Conservation (phyloP, 257 asterid species). For the Craterostigma plantagineum region DNA sequence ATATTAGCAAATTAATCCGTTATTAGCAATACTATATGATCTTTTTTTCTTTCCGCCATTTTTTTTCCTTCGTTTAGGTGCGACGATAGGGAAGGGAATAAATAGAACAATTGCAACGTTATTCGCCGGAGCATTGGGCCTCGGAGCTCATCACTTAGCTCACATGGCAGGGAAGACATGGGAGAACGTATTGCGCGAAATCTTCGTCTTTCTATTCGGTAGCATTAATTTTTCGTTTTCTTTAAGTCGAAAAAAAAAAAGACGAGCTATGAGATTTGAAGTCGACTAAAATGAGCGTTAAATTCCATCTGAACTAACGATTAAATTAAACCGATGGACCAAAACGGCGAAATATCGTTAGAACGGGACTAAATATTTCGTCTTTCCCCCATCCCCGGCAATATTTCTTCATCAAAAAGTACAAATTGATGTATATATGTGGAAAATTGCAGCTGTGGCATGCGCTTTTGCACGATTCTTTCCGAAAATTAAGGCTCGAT, state of each 20-base stretch:
- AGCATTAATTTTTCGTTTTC: not conserved
- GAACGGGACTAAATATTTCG: no score
- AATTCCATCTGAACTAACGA: no score
- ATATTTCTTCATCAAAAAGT: not conserved
- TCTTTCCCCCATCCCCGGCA: no score
- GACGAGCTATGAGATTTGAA: no score
- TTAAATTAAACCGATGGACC: no score
- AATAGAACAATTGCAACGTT: slow-evolving; percentile 24
- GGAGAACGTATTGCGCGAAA: slow-evolving; percentile 14
- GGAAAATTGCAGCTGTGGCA: slow-evolving; percentile 17
- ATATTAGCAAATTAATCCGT: no score
- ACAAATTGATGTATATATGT: not conserved
- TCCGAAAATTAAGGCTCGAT: slow-evolving; percentile 31
- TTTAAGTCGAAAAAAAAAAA: no score
- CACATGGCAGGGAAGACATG: slow-evolving; percentile 13
- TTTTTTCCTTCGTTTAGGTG: slow-evolving; percentile 25
- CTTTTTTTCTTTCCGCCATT: no score
- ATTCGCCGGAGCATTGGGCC: slow-evolving; percentile 16
- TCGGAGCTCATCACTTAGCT: slow-evolving; percentile 22
- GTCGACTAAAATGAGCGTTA: no score
- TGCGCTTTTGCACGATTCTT: slow-evolving; percentile 27
- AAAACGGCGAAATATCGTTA: no score
- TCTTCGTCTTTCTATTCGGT: slow-evolving; percentile 19
- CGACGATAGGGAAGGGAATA: slow-evolving; percentile 26
- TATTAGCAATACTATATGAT: no score